These are phyloP conservation scores for Besnoitia besnoiti DNA, from an alignment of 169 alveolate genomes.

Conservation along the genomic window DNA sequence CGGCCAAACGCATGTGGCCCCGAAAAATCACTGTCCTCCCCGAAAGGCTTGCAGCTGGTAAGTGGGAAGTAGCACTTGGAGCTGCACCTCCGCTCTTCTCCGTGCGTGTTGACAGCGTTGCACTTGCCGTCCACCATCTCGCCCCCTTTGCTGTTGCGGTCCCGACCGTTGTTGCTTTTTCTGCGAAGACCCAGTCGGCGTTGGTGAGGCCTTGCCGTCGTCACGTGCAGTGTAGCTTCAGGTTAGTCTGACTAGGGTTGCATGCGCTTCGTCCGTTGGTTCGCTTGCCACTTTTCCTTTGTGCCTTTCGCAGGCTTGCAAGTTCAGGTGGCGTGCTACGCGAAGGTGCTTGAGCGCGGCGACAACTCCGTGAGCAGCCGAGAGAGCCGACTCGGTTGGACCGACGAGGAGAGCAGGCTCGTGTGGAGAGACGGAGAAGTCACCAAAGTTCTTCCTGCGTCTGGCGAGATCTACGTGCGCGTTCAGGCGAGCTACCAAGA, in stretches of 20 bases:
- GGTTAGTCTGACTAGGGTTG: too few relatives aligned
- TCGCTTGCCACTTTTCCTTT: not conserved
- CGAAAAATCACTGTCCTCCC: not conserved
- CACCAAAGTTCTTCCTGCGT: slow-evolving; percentile 36
- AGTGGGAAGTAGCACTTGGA: too few relatives aligned
- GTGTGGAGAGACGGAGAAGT: slow-evolving; percentile 69
- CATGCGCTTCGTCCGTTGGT: not conserved
- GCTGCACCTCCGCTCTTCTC: too few relatives aligned
- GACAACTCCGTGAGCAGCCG: not conserved
- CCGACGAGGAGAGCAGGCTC: slow-evolving; percentile 42
- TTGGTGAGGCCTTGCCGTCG: too few relatives aligned
- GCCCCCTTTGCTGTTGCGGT: too few relatives aligned
- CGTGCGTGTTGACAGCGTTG: too few relatives aligned
- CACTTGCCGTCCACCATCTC: too few relatives aligned
- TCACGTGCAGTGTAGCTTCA: too few relatives aligned
- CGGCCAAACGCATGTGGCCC: slow-evolving; percentile 32
- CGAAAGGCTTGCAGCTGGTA: slow-evolving; percentile 6
- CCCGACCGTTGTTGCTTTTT: too few relatives aligned
- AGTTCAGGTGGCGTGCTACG: slow-evolving; percentile 21
- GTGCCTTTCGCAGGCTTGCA: not conserved
- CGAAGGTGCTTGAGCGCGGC: not conserved
- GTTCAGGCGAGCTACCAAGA: slow-evolving; percentile 17
- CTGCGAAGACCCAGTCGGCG: too few relatives aligned
- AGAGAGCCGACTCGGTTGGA: not conserved
- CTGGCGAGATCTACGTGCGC: slow-evolving; percentile 39